A percentile compares a stretch with the other conserved stretches of the same genome.
Conservation (phyloP, 176 grass and related monocot genomes). For the Phragmites australis region DNA sequence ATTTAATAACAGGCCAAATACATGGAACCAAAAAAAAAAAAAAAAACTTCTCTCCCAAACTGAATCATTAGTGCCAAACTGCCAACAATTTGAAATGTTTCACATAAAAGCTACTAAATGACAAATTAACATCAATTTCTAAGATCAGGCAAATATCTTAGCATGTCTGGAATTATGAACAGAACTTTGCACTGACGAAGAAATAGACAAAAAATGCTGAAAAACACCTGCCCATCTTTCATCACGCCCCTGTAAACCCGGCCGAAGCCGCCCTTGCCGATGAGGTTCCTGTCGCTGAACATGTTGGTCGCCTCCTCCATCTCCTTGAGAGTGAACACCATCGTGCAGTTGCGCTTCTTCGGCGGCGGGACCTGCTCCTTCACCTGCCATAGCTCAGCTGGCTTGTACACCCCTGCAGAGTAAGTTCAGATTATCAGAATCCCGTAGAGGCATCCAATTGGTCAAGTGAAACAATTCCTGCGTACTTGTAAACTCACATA, state of each 20-base stretch:
- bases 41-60: constrained; percentile 23
- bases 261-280: constrained; percentile 96
- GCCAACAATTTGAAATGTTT: constrained; percentile 1
- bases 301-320: constrained; percentile 86
- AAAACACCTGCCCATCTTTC: constrained; percentile 73
- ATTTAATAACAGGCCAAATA: constrained; percentile 12
- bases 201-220: background rate
- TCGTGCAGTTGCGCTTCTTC: constrained; percentile 66
- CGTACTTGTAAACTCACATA: background rate
- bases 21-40: background rate
- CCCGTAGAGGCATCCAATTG: background rate
- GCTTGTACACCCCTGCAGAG: constrained; percentile 91
- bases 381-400: constrained; percentile 74
- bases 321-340: constrained; percentile 97
- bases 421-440: constrained; percentile 11
- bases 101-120: background rate
- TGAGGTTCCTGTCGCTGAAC: constrained; percentile 78
- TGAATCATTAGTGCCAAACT: constrained; percentile 8
- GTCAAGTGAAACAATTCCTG: constrained; percentile 18
- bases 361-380: constrained; percentile 54
- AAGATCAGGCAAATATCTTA: background rate
- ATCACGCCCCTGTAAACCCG: constrained; percentile 89
- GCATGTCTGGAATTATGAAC: background rate
- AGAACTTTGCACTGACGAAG: background rate
- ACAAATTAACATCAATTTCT: constrained; percentile 9